Evolutionary conservation across 2,329 filamentous ascomycete species (phyloP).

Genomic region (Epichloe gansuensis): DNA sequence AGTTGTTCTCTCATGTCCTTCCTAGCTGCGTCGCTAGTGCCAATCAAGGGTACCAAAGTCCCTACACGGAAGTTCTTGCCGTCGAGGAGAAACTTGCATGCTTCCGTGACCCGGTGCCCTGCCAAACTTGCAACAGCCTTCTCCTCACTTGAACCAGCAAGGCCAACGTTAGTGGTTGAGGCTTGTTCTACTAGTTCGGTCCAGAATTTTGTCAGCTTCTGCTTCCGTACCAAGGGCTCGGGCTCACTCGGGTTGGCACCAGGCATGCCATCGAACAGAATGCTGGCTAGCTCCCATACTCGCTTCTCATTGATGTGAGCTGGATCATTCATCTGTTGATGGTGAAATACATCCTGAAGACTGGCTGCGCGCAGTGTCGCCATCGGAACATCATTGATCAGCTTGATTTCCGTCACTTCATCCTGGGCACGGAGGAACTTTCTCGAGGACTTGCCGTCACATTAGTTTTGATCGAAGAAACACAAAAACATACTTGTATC

Average conservation of each 20-base stretch:
- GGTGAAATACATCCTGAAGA: constrained; percentile 28
- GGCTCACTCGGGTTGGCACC: constrained; percentile 28
- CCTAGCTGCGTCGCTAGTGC: constrained; percentile 55
- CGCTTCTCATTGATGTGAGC: constrained; percentile 52
- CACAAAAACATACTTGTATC: background rate
- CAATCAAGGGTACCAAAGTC: constrained; percentile 72
- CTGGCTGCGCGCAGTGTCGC: constrained; percentile 32
- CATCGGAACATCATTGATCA: constrained; percentile 47
- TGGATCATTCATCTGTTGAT: constrained; percentile 28
- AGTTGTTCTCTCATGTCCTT: constrained; percentile 71
- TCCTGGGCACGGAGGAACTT: constrained; percentile 44
- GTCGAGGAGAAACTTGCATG: constrained; percentile 66
- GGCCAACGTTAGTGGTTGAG: constrained; percentile 40
- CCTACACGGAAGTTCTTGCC: constrained; percentile 74
- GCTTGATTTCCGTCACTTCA: constrained; percentile 38
- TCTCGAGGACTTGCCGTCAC: constrained; percentile 38
- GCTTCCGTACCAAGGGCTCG: constrained; percentile 36
- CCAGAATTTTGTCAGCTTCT: constrained; percentile 57
- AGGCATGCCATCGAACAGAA: constrained; percentile 67
- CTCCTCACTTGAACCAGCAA: constrained; percentile 59
- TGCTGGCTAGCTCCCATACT: constrained; percentile 76
- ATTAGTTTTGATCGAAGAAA: background rate
- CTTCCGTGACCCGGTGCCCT: constrained; percentile 66
- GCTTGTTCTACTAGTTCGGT: constrained; percentile 51
- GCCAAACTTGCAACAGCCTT: constrained; percentile 73